Conservation (phyloP, 345 rosid species). For the Rhizophora mangle region DNA sequence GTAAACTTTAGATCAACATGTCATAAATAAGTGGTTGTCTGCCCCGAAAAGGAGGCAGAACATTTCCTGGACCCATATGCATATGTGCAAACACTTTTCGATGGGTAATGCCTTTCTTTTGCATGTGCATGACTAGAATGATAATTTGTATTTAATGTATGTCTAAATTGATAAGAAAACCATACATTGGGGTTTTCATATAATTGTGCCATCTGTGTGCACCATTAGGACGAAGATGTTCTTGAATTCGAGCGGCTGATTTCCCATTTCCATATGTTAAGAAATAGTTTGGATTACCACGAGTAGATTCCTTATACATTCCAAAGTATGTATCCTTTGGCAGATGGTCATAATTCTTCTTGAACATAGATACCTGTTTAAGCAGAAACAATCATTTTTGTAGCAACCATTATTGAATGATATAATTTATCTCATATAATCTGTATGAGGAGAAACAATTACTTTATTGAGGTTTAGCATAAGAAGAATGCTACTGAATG, state of each 20-base stretch:
- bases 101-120: not conserved
- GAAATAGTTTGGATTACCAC: constrained; percentile 88
- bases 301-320: constrained; percentile 76
- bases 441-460: no score
- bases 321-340: constrained; percentile 82
- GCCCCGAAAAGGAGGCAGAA: no score
- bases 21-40: not conserved
- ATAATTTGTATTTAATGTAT: not conserved
- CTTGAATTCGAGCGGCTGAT: constrained; percentile 90
- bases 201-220: constrained; percentile 99
- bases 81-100: no score
- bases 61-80: no score
- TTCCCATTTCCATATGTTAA: constrained; percentile 96
- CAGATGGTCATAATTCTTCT: constrained; percentile 93
- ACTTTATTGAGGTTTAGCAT: no score
- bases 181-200: constrained; percentile 72
- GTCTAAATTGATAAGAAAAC: constrained; percentile 2
- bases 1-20: constrained; percentile 4
- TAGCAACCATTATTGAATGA: no score
- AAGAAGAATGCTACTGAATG: no score
- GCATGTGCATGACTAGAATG: not conserved
- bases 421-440: no score
- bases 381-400: not conserved
- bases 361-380: constrained; percentile 83
- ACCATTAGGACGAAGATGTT: constrained; percentile 95